A percentile compares a stretch with the other conserved stretches of the same genome.
phyloP scores from a whole-genome alignment of 2,329 filamentous ascomycete genomes.

The Fusarium kyushuense region DNA sequence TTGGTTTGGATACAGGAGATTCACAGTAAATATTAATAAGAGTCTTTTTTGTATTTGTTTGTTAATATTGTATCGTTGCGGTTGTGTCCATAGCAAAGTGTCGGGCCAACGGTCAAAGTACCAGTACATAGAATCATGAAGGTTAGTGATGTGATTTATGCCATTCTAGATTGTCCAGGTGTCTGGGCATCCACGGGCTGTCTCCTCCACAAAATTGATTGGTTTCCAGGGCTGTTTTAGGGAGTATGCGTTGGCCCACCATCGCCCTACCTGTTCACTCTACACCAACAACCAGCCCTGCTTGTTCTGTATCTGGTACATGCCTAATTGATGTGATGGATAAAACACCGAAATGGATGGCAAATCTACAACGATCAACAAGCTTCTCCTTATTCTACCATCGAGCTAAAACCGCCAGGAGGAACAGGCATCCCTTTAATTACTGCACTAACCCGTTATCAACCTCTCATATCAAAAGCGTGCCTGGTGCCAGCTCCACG shows the following conservation, averaged over 20 bases:
- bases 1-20: not conserved
- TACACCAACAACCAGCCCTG: slow-evolving; percentile 18
- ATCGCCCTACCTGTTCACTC: slow-evolving; percentile 5
- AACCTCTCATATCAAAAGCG: slow-evolving; percentile 14
- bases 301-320: slow-evolving; percentile 20
- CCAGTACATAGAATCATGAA: slow-evolving; percentile 1
- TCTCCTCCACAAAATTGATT: slow-evolving; percentile 27
- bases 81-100: slow-evolving; percentile 16
- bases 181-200: not conserved
- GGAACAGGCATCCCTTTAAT: not conserved
- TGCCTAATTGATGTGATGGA: not conserved
- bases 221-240: slow-evolving; percentile 18
- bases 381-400: not conserved
- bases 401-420: not conserved
- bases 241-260: slow-evolving; percentile 20
- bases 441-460: not conserved
- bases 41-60: not conserved
- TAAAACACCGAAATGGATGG: not conserved
- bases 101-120: slow-evolving; percentile 16
- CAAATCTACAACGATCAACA: slow-evolving; percentile 6
- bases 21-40: not conserved
- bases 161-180: slow-evolving; percentile 19
- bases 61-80: not conserved
- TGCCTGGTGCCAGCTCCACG: slow-evolving; percentile 35
- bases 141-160: slow-evolving; percentile 20